Percentiles rank a stretch among this genome's conserved stretches.
Evolutionary conservation across 371 early-diverging fungal genomes (phyloP).

Genomic region (Haplosporangium sp.): DNA sequence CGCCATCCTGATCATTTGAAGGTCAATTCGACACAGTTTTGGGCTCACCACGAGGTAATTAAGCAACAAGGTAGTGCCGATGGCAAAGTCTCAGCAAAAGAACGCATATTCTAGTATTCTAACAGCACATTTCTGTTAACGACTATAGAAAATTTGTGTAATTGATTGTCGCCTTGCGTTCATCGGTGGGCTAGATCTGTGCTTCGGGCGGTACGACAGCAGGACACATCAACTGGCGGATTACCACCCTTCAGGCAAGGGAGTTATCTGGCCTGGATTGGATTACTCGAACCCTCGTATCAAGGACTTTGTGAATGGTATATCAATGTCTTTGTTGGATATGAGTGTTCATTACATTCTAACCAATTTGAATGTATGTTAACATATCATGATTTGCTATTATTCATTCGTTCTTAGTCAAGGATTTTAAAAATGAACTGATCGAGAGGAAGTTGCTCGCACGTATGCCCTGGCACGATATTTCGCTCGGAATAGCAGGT

Average conservation of each 20-base stretch:
- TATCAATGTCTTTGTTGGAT: not conserved
- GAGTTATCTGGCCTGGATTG: constrained; percentile 81
- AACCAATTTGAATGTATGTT: not conserved
- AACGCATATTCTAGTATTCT: not conserved
- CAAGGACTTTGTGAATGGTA: constrained; percentile 87
- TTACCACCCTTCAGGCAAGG: constrained; percentile 61
- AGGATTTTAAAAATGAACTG: constrained; percentile 35
- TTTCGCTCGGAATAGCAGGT: constrained; percentile 63
- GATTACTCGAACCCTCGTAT: constrained; percentile 95
- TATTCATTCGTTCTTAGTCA: constrained; percentile 18
- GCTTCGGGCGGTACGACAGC: constrained; percentile 93
- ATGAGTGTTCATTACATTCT: not conserved
- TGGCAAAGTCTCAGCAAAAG: not conserved
- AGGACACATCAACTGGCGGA: constrained; percentile 85
- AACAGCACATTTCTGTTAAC: not conserved
- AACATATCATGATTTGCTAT: too few relatives aligned
- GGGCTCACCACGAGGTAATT: constrained; percentile 76
- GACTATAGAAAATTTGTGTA: constrained; percentile 79
- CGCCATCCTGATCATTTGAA: constrained; percentile 87
- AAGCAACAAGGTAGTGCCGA: not conserved
- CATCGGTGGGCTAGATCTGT: constrained; percentile 93
- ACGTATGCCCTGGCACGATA: constrained; percentile 98
- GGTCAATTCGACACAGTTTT: constrained; percentile 78
- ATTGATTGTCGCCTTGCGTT: constrained; percentile 89
- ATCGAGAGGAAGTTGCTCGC: constrained; percentile 58